phyloP scores from a whole-genome alignment of 345 rosid species.

The Camelina sativa region DNA sequence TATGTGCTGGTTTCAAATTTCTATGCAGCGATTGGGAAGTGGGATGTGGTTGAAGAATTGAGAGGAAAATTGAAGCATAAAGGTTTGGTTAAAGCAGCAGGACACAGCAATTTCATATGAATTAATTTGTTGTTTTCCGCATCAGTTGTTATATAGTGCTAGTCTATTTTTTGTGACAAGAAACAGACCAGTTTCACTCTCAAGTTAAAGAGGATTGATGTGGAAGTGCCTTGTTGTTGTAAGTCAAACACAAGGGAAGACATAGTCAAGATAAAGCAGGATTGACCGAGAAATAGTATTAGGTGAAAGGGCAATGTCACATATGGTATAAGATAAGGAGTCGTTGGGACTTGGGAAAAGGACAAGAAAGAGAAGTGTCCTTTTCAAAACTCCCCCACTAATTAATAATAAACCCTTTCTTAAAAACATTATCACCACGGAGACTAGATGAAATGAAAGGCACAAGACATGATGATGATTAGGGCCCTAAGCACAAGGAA shows the following conservation, averaged over 20 bases:
- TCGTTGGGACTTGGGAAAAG: constrained; percentile 16
- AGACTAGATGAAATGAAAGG: constrained; percentile 25
- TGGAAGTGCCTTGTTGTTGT: not conserved
- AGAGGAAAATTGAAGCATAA: constrained; percentile 56
- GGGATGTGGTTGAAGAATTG: constrained; percentile 61
- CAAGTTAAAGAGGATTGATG: not conserved
- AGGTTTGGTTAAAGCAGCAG: constrained; percentile 61
- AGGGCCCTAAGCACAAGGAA: constrained; percentile 70
- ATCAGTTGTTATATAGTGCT: not conserved
- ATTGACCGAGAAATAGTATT: constrained; percentile 19
- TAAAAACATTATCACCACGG: not conserved
- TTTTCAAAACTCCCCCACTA: constrained; percentile 24
- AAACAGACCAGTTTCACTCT: constrained; percentile 12
- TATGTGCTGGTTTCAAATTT: constrained; percentile 66
- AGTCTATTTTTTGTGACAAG: not conserved
- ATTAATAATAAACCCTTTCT: constrained; percentile 16
- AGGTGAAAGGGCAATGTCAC: constrained; percentile 28
- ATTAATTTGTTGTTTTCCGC: constrained; percentile 3
- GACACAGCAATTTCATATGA: constrained; percentile 59
- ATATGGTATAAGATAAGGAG: constrained; percentile 8
- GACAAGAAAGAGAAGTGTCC: constrained; percentile 42
- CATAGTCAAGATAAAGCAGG: constrained; percentile 28
- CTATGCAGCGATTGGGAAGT: constrained; percentile 62
- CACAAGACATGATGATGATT: constrained; percentile 49
- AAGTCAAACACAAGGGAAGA: constrained; percentile 25